These are phyloP conservation scores for Skeletonema tropicum DNA, from an alignment of 108 stramenopile genomes.

Conservation along the genomic window DNA sequence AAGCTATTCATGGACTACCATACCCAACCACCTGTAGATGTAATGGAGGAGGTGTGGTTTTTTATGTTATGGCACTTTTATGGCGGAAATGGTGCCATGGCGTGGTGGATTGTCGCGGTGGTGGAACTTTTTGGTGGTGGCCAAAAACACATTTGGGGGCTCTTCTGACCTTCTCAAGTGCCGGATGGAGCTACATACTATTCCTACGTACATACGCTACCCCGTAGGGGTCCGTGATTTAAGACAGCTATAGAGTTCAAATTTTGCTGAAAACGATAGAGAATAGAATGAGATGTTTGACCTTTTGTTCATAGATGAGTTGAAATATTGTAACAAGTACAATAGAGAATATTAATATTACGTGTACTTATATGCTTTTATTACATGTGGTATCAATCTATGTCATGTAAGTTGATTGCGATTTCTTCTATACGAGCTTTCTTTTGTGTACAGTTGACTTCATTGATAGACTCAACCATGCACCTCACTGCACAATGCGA, in stretches of 20 bases:
- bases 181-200: no score
- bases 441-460: background rate
- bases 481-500: background rate
- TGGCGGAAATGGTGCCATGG: no score
- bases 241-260: background rate
- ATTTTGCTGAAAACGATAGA: background rate
- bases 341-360: background rate
- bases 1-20: no score
- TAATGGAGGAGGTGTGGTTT: no score
- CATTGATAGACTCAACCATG: slow-evolving; percentile 1
- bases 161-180: no score
- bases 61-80: no score
- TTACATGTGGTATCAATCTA: background rate
- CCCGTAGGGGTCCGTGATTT: no score
- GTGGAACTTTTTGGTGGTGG: no score
- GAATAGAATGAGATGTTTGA: background rate
- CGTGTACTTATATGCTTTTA: background rate
- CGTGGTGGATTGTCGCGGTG: no score
- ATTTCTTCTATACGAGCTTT: background rate
- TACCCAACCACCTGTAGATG: no score
- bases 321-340: background rate
- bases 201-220: no score
- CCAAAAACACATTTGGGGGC: no score
- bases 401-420: background rate
- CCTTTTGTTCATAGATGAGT: slow-evolving; percentile 1